phyloP scores from a whole-genome alignment of 2,329 filamentous ascomycete genomes.

The Diaporthe caulivora region DNA sequence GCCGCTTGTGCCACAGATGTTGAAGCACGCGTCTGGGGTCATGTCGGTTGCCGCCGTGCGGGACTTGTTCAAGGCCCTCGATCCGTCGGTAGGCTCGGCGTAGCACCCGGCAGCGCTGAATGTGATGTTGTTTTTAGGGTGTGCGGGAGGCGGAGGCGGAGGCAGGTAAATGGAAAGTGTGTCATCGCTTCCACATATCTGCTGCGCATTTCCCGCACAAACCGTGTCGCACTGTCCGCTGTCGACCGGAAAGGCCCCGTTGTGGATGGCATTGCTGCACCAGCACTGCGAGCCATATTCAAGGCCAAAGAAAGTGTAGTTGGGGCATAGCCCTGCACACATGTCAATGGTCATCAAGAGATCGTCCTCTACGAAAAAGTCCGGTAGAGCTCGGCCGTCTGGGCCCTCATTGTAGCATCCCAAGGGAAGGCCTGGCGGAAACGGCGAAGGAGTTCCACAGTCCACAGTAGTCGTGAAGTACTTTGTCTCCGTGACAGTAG shows the following conservation, averaged over 20 bases:
- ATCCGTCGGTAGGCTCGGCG: constrained; percentile 1
- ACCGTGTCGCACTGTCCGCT: constrained; percentile 42
- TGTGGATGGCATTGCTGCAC: constrained; percentile 43
- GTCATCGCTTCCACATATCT: constrained; percentile 44
- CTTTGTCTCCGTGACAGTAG: background rate
- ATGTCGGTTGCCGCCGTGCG: background rate
- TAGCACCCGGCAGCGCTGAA: constrained; percentile 1
- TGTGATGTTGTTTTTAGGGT: background rate
- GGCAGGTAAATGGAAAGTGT: constrained; percentile 41
- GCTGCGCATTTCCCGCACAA: constrained; percentile 42
- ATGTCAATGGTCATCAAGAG: constrained; percentile 53
- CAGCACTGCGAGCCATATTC: constrained; percentile 53
- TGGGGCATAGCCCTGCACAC: constrained; percentile 48
- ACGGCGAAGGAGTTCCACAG: background rate
- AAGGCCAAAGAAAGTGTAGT: constrained; percentile 53
- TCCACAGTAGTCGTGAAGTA: background rate
- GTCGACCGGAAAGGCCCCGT: constrained; percentile 33
- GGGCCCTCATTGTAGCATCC: constrained; percentile 24
- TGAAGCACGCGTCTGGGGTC: constrained; percentile 15
- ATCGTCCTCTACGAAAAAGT: constrained; percentile 24
- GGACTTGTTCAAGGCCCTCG: background rate
- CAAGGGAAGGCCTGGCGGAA: background rate
- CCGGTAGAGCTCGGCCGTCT: constrained; percentile 13
- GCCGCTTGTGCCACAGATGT: constrained; percentile 10
- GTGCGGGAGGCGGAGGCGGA: background rate